Evolutionary conservation across 257 asterid species (phyloP), one percentile per base, ranked within the genome.

Genomic region (Coffea canephora): DNA sequence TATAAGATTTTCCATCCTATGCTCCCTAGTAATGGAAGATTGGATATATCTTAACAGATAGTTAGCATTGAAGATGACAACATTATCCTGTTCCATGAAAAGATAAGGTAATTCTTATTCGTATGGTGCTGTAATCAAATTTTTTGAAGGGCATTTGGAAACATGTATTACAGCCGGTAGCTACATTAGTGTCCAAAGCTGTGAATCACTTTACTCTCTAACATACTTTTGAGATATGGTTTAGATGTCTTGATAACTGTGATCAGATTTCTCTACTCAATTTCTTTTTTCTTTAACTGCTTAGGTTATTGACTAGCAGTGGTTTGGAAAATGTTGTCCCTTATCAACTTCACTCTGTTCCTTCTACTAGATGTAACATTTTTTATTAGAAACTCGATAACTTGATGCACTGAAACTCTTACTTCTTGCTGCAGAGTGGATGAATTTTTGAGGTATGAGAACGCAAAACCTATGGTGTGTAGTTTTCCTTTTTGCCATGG

Each of bases 381-480:
- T 57, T 74, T 39, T n/a, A n/a, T 74, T 34, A 59, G 18, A 50
- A 73, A 57, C 23, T 25, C 62, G 52, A 57, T 19, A 43, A 18
- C 45, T 23, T 68, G 65, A 81, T 65, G 48, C 15, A 31, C 87
- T 84, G 41, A 80, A 74, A 41, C 50, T 50, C 61, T 45, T 39
- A 55, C 69, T 78, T 82, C 78, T 76, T 82, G 82, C 78, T 86
- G 86, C 95, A 95, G 98, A 83, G 88, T 95, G 90, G 95, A 93
- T 82, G 97, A 92, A 61, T 93, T 95, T 81, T 89, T 90, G 62
- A 95, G 99, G 99, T 91, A 86, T 31, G 87, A 67, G 75, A 81
- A 83, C 81, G 71, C 69, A 48, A 54, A 74, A 75, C 27, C 27
- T 76, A 2, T 12, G 13, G 14, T 0, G 55, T 80, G 54, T 74